Evolutionary conservation across 305 asterid species (phyloP), one percentile per base, ranked within the genome.

Genomic region (Fraxinus sp.): DNA sequence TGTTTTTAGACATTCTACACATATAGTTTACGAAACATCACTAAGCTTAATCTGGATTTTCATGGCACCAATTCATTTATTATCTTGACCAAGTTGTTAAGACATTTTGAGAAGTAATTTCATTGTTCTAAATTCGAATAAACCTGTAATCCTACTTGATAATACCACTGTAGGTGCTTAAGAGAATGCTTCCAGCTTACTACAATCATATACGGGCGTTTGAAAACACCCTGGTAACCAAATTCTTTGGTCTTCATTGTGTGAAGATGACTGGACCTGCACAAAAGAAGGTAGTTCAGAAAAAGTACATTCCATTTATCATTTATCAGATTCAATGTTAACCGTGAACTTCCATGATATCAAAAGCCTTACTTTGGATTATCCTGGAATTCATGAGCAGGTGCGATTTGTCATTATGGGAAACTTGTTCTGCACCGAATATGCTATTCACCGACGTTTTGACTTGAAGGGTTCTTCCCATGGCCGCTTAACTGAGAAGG

Each of bases 371-470:
- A 30, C 64, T 8, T 55, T 62, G 16, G 55, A 32, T 77, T 39
- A 72, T 37, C 22, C 75, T 78, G 77, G 26, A 16, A 83, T 78
- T 82, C 62, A 78, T 81, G 83, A 70, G 80, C 92, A 96, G 99
- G 98, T 94, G 76, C 90, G 98, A 74, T 96, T 96, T 84, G 98
- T 96, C 62, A 91, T 96, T 16, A 96, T 96, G 98, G 98, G 99
- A 77, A 96, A 96, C 82, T 82, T 96, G 88, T 96, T 94, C 89
- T 91, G 97, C 77, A 91, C 97, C 18, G 92, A 91, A 68, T 87
- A 88, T 90, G 80, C 89, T 49, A 92, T 93, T 78, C 97, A 96
- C 78, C 88, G 97, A 68, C 94, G 98, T 7, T 96, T 93, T 62
- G 99, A 96, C 90, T 85, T 96, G 86, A 96, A 96, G 84, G 99